Evolutionary conservation across 2,329 filamentous ascomycete species (phyloP), one percentile per base, ranked within the genome.

Genomic region (Aspergillus carbonarius): DNA sequence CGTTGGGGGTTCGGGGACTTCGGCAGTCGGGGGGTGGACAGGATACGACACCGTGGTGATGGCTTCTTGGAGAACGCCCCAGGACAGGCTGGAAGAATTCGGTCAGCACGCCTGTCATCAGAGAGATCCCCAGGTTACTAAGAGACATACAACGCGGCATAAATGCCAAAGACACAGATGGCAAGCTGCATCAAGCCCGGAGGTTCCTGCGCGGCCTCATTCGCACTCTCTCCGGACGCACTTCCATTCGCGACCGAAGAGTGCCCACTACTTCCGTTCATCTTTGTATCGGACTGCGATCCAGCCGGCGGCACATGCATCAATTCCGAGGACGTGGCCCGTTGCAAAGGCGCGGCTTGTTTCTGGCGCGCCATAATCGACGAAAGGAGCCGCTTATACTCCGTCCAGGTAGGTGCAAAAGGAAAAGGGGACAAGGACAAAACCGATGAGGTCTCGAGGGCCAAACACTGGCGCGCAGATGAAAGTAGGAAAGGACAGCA

Each of bases 51-150:
- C 98, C 13, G 95, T 99, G 27, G 95, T 98, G 70, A 99, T 91
- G 70, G 95, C 92, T 78, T 99, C 95, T 82, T 99, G 95, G 61
- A 99, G 89, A 65, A 96, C 88, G 23, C 91, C 95, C 95, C 95
- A 99, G 34, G 93, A 96, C 54, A 99, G 81, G 79, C 93, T 92
- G 10, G 17, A 18, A 3, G 30, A 13, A 25, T 32, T 53, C 37
- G 54, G 60, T 62, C n/a, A 56, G 54, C 8, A 18, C n/a, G 3
- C 27, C 32, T 7, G 5, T 32, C 50, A 13, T 25, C 2, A 15
- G n/a, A n/a, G 17, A n/a, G 5, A 49, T 44, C 17, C 4, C 5
- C 34, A 35, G 23, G 8, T 37, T 51, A 57, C 5, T 9, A 23
- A 18, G 39, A 39, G 51, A 67, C 72, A 61, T 85, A 97, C 93